Evolutionary conservation across 2,329 filamentous ascomycete genomes (phyloP), one percentile per base, ranked within the genome.

Genomic region (Nannizziopsis barbatae): DNA sequence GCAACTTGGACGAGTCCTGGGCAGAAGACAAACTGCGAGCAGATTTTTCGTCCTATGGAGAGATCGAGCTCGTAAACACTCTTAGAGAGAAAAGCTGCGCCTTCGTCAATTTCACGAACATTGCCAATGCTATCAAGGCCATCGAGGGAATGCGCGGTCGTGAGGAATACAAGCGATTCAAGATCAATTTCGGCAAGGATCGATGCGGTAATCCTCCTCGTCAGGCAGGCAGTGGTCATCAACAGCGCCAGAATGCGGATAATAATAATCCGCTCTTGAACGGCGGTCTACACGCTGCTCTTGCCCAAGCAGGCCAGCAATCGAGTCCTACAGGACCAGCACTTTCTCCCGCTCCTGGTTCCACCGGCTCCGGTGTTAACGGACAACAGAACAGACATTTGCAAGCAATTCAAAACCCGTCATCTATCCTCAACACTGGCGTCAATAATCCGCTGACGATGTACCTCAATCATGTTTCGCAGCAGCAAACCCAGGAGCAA

Each of bases 81-180:
- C 74, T 98, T 52, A 83, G 92, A 47, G 92, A 98, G 75, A 98
- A 98, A 81, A 95, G 89, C 72, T 98, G 92, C 66, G 92, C 92
- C 0, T 98, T 98, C 65, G 92, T 98, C 65, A 98, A 98, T 72
- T 98, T 98, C 67, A 98, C 92, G 63, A 98, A 98, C 71, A 98
- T 98, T 64, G 92, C 92, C 63, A 98, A 98, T 60, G 92, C 92
- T 44, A 98, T 98, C 75, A 98, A 98, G 74, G 92, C 92, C 1
- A 98, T 98, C 56, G 92, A 98, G 69, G 92, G 89, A 17, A 81
- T 98, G 55, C 81, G 92, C 50, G 85, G 88, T 62, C 88, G 89
- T 63, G 92, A 96, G 38, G 92, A 98, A 62, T 98, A 98, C 75
- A 86, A 82, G 69, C 83, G 92, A 60, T 98, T 98, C 80, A 98